phyloP scores from a whole-genome alignment of 1,139 yeast species.

The Candida anutae region DNA sequence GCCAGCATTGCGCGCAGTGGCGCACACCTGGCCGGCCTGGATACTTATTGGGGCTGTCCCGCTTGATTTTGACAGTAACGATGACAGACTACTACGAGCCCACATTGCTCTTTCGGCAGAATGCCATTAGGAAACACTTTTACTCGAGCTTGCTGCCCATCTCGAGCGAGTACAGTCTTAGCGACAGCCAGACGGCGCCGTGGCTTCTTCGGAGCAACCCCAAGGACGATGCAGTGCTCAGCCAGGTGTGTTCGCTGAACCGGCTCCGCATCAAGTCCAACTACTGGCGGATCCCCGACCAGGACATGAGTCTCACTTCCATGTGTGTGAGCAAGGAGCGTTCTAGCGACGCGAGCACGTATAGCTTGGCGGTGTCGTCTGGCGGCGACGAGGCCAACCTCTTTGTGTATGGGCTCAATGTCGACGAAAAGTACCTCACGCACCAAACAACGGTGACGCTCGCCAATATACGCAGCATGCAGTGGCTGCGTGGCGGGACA shows the following conservation, averaged over 20 bases:
- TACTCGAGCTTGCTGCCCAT: constrained; percentile 21
- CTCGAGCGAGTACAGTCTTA: constrained; percentile 17
- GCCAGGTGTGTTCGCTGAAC: constrained; percentile 36
- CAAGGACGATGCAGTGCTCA: constrained; percentile 24
- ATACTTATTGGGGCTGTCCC: too few species aligned
- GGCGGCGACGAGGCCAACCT: constrained; percentile 50
- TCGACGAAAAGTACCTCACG: constrained; percentile 39
- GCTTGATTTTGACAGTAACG: too few species aligned
- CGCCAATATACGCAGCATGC: constrained; percentile 57
- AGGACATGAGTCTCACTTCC: constrained; percentile 48
- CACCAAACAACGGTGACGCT: constrained; percentile 71
- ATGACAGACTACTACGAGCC: constrained; percentile 38
- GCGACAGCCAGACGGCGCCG: constrained; percentile 3
- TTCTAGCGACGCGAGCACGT: constrained; percentile 21
- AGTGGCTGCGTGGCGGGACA: constrained; percentile 47
- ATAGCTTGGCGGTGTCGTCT: constrained; percentile 56
- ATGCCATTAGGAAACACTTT: constrained; percentile 31
- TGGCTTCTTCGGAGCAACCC: constrained; percentile 23
- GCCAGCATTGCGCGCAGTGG: too few species aligned
- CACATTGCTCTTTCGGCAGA: constrained; percentile 35
- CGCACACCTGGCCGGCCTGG: too few species aligned
- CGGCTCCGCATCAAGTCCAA: constrained; percentile 43
- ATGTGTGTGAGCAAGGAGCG: constrained; percentile 29
- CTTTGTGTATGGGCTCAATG: constrained; percentile 54
- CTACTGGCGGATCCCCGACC: constrained; percentile 71